Evolutionary conservation across 2,329 filamentous ascomycete genomes (phyloP).

Genomic region (Metarhizium guizhouense): DNA sequence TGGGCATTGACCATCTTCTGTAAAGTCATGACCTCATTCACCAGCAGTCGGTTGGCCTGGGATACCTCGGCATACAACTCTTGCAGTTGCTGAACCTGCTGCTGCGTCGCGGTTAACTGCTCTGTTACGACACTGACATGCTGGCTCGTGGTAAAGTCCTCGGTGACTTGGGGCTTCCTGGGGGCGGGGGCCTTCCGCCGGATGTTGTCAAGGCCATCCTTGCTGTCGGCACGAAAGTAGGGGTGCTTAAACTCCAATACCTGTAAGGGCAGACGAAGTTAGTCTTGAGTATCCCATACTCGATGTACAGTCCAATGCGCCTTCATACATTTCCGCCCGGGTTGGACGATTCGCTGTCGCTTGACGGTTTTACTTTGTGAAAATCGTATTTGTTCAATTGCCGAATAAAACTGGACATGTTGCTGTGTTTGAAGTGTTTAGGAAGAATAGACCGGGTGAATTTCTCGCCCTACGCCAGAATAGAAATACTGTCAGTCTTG

Average conservation of each 20-base stretch:
- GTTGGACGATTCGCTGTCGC: conserved; percentile 24
- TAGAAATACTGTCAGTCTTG: conserved; percentile 6
- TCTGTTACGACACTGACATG: conserved; percentile 85
- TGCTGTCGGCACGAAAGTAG: conserved; percentile 91
- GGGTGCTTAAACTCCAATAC: conserved; percentile 83
- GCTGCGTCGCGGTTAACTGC: conserved; percentile 80
- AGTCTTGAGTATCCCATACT: neutral
- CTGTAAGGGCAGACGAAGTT: conserved; percentile 28
- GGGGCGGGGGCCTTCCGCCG: conserved; percentile 89
- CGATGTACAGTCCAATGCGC: neutral
- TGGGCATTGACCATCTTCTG: conserved; percentile 53
- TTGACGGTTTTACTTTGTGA: conserved; percentile 72
- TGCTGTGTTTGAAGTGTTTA: conserved; percentile 98
- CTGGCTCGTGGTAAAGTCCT: conserved; percentile 72
- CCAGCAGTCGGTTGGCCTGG: conserved; percentile 51
- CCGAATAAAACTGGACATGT: conserved; percentile 93
- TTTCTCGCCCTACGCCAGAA: conserved; percentile 69
- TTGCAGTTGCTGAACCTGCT: conserved; percentile 82
- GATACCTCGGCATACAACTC: conserved; percentile 74
- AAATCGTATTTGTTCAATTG: conserved; percentile 98
- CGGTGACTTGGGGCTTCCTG: conserved; percentile 57
- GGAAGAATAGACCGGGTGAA: conserved; percentile 96
- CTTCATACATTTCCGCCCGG: conserved; percentile 27
- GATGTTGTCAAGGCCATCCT: conserved; percentile 94
- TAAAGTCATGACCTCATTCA: conserved; percentile 51